Evolutionary conservation across 192 early-diverging fungal species (phyloP).

Genomic region (Rhizophagus sp.): DNA sequence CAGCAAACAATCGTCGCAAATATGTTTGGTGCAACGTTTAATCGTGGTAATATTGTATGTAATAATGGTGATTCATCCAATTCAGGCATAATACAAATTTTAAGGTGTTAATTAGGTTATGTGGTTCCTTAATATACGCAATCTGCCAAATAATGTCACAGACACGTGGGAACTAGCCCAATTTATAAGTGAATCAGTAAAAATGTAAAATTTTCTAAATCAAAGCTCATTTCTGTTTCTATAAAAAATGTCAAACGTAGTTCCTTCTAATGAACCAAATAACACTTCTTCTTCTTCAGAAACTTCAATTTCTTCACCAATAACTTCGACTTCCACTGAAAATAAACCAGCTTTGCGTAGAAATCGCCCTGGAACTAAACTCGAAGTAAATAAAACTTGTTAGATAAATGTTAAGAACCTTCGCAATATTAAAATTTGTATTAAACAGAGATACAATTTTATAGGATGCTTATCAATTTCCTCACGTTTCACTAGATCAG

Average conservation of each 20-base stretch:
- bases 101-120: too few relatives aligned
- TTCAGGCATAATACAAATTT: too few relatives aligned
- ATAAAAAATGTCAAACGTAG: background rate
- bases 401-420: background rate
- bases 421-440: background rate
- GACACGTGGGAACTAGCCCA: too few relatives aligned
- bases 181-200: too few relatives aligned
- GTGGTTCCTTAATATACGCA: too few relatives aligned
- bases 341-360: slow-evolving; percentile 8
- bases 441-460: background rate
- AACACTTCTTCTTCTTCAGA: background rate
- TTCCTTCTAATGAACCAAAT: background rate
- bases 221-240: background rate
- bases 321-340: background rate
- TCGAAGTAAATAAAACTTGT: background rate
- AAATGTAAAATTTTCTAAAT: too few relatives aligned
- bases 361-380: slow-evolving; percentile 26
- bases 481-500: slow-evolving; percentile 53
- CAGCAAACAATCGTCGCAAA: too few relatives aligned
- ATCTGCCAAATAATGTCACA: too few relatives aligned
- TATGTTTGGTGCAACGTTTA: too few relatives aligned
- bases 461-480: slow-evolving; percentile 52
- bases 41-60: too few relatives aligned
- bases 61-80: too few relatives aligned
- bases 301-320: background rate